Evolutionary conservation across 768 basidiomycete genomes (phyloP).

Genomic region (Chlorophyllum brunneum): DNA sequence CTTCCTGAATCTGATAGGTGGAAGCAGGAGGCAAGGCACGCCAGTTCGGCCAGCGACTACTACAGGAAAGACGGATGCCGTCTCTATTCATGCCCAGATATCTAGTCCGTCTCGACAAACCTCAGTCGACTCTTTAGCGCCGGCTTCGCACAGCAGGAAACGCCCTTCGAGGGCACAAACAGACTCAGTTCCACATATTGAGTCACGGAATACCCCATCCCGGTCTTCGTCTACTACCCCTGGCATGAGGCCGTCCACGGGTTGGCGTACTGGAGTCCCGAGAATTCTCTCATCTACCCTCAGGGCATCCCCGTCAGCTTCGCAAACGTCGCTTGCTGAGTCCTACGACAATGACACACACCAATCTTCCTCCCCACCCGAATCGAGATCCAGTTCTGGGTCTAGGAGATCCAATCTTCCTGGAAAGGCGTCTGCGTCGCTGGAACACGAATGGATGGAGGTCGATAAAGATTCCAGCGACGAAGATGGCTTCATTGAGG

Average conservation of each 20-base stretch:
- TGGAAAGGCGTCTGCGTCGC: slow-evolving; percentile 4
- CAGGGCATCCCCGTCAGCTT: neutral
- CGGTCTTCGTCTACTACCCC: neutral
- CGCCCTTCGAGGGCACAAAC: neutral
- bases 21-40: neutral
- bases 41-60: neutral
- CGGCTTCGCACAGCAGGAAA: neutral
- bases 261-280: neutral
- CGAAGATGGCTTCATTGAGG: neutral
- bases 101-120: neutral
- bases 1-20: slow-evolving; percentile 3
- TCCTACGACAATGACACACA: neutral
- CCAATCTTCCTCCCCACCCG: neutral
- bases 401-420: neutral
- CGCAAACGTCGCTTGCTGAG: neutral
- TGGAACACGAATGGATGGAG: slow-evolving; percentile 11
- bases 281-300: neutral
- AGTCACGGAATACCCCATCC: neutral
- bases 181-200: neutral
- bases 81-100: slow-evolving; percentile 5
- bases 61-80: slow-evolving; percentile 5
- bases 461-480: slow-evolving; percentile 11
- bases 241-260: neutral
- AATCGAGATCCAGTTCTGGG: neutral
- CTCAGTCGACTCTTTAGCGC: slow-evolving; percentile 2